phyloP scores from a whole-genome alignment of 2,329 filamentous ascomycete genomes.

The Fusarium aywerte region DNA sequence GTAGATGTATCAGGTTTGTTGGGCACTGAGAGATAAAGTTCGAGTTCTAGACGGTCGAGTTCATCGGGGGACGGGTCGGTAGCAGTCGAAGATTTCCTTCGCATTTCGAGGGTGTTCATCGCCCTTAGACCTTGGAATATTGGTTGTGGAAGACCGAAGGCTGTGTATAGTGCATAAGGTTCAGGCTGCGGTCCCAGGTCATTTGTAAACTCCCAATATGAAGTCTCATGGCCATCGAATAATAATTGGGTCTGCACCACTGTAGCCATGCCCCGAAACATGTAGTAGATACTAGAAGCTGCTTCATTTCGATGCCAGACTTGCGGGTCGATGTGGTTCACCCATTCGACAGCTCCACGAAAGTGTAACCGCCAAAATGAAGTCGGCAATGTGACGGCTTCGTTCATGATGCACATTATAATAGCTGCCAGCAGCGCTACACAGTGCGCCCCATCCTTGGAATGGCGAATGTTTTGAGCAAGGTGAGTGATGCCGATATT shows the following conservation, averaged over 20 bases:
- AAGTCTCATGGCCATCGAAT: conserved; percentile 29
- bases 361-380: conserved; percentile 42
- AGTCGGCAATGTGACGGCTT: conserved; percentile 41
- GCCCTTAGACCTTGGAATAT: conserved; percentile 37
- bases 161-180: conserved; percentile 33
- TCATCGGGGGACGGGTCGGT: conserved; percentile 14
- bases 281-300: conserved; percentile 40
- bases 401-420: conserved; percentile 42
- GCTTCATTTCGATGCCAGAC: conserved; percentile 40
- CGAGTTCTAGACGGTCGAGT: conserved; percentile 39
- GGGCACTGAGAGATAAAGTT: conserved; percentile 37
- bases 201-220: conserved; percentile 36
- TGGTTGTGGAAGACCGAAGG: conserved; percentile 39
- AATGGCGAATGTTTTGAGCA: conserved; percentile 40
- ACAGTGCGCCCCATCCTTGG: conserved; percentile 38
- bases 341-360: conserved; percentile 42
- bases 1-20: conserved; percentile 21
- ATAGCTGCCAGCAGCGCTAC: conserved; percentile 38
- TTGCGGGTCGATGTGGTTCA: conserved; percentile 43
- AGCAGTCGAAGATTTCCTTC: conserved; percentile 12
- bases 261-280: conserved; percentile 42
- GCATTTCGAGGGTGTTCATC: conserved; percentile 37
- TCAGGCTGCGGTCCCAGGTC: conserved; percentile 39
- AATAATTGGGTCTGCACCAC: conserved; percentile 39
- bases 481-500: conserved; percentile 43